Evolutionary conservation across 1,284 basidiomycete species (phyloP).

Genomic region (Ustilago trichophora): DNA sequence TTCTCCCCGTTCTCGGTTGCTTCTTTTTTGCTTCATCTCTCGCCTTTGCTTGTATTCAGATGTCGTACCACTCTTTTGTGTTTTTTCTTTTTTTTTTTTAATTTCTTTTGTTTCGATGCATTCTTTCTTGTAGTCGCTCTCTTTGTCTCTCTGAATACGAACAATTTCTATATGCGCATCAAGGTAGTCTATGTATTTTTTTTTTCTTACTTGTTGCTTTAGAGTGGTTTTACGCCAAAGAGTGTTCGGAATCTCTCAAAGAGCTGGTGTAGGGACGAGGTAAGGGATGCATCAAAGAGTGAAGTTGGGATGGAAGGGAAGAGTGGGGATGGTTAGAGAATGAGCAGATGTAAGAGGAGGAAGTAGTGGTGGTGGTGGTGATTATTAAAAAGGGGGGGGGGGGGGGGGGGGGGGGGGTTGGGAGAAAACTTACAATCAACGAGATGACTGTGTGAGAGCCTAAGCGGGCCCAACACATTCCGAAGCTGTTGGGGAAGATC

Average conservation of each 20-base stretch:
- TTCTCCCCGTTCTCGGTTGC: not conserved
- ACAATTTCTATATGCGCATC: conserved; percentile 23
- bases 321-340: no score
- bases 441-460: conserved; percentile 56
- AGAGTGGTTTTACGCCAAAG: conserved; percentile 56
- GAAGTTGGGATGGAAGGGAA: no score
- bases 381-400: no score
- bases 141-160: conserved; percentile 11
- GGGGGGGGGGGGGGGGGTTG: no score
- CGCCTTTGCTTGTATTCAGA: conserved; percentile 16
- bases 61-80: not conserved
- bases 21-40: not conserved
- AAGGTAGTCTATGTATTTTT: no score
- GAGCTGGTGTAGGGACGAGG: conserved; percentile 26
- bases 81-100: no score
- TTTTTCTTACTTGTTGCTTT: no score
- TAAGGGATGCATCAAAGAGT: no score
- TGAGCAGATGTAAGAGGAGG: no score
- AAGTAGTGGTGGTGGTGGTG: no score
- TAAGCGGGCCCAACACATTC: conserved; percentile 57
- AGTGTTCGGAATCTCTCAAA: conserved; percentile 53
- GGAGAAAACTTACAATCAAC: conserved; percentile 42
- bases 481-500: conserved; percentile 29
- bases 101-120: conserved; percentile 11
- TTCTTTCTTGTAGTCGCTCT: conserved; percentile 1